Base-by-base conservation (phyloP, 2,329 filamentous ascomycete species). In the Colletotrichum lindemuthianum region DNA sequence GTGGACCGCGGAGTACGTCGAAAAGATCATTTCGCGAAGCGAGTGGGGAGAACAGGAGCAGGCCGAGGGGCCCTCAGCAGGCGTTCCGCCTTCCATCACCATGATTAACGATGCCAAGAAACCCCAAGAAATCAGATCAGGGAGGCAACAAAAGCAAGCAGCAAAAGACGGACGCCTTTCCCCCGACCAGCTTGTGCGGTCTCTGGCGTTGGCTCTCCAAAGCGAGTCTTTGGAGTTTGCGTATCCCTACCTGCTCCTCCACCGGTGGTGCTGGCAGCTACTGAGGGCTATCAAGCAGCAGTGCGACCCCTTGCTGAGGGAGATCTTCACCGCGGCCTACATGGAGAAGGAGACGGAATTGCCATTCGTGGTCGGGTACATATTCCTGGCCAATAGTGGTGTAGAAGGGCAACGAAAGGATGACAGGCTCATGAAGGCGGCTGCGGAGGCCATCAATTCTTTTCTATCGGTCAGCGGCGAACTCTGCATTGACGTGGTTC, bases 1-100 rank as follows among this genome's bases (percentile, higher is more conserved):
- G 48, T 74, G 76, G 60, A 78, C 75, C 1, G 50, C 72, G 0
- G 74, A 80, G 55, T 70, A 77, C 6, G 65, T 82, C 5, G 64
- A 76, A 15, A 69, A 74, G 13, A 74, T 82, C 39, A 60, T 82
- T 24, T 24, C 24, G 24, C 24, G 24, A 24, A 24, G 24, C 24
- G 39, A 41, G 13, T 41, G 39, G 39, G 39, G 10, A 41, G 39
- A 41, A 41, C 10, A 41, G 39, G 10, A 41, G 39, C 39, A 41
- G 37, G 12, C 37, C 37, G 12, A 40, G 37, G 37, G 37, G 39
- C 39, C 39, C 39, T 24, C 24, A 24, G 24, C 24, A 24, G 24
- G 24, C 24, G 5, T 24, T 24, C 24, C 24, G 24, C 4, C 24
- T 24, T 24, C 24, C 5, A 4, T 24, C 24, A 24, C 24, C 24